Conservation (phyloP, 2,329 filamentous ascomycete species). For the Cryphonectria radicalis region DNA sequence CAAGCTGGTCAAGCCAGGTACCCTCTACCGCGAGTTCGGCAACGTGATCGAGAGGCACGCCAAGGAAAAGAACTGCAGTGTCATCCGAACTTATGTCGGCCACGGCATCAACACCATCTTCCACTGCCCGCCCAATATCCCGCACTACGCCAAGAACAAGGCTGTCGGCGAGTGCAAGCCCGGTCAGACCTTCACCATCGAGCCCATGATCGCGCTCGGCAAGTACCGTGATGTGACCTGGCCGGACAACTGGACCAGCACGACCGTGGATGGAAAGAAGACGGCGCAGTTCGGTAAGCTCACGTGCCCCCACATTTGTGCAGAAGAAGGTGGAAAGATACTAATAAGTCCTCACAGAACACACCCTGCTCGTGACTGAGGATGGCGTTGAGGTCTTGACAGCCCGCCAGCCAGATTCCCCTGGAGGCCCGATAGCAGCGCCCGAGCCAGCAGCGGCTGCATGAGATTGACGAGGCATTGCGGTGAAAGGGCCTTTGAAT, state of each 20-base stretch:
- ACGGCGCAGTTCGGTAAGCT: slow-evolving; percentile 89
- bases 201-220: slow-evolving; percentile 96
- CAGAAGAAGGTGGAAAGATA: neutral
- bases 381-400: slow-evolving; percentile 84
- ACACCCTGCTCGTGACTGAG: slow-evolving; percentile 83
- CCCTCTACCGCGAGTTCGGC: slow-evolving; percentile 89
- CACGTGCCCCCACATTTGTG: too few relatives aligned
- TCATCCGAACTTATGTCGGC: slow-evolving; percentile 94
- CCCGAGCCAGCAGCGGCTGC: slow-evolving; percentile 37
- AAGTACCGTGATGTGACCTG: slow-evolving; percentile 92
- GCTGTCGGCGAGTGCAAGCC: slow-evolving; percentile 91
- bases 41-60: slow-evolving; percentile 95
- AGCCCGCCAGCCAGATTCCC: slow-evolving; percentile 71
- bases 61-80: slow-evolving; percentile 82
- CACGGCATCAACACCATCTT: slow-evolving; percentile 95
- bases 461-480: neutral
- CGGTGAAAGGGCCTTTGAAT: slow-evolving; percentile 51
- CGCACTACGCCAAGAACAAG: slow-evolving; percentile 99
- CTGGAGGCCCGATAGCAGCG: slow-evolving; percentile 73
- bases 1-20: slow-evolving; percentile 88
- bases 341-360: slow-evolving; percentile 56
- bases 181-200: slow-evolving; percentile 98
- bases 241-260: slow-evolving; percentile 99
- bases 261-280: slow-evolving; percentile 83
- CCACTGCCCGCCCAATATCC: slow-evolving; percentile 91